Conservation (phyloP, 2,329 filamentous ascomycete species). For the Nemania bipapillata region DNA sequence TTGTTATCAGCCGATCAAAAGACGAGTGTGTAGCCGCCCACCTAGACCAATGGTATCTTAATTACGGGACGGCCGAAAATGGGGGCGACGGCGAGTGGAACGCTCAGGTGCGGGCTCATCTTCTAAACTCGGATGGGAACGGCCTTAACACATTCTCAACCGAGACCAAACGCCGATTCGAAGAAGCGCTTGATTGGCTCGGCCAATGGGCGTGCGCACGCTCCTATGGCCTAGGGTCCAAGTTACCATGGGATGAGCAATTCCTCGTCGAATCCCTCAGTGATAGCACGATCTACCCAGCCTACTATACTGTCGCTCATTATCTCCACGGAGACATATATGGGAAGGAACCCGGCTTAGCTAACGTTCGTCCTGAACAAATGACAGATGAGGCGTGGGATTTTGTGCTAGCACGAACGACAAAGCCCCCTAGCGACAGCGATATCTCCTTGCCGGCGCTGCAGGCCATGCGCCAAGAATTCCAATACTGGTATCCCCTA, state of each 20-base stretch:
- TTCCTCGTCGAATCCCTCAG: slow-evolving; percentile 18
- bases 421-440: too few relatives aligned
- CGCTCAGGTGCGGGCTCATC: slow-evolving; percentile 5
- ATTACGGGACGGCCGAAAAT: slow-evolving; percentile 77
- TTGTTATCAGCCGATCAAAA: slow-evolving; percentile 36
- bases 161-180: slow-evolving; percentile 16
- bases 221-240: slow-evolving; percentile 13
- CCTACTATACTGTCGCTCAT: slow-evolving; percentile 25
- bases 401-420: slow-evolving; percentile 81
- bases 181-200: slow-evolving; percentile 20
- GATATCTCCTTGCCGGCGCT: slow-evolving; percentile 79
- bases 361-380: too few relatives aligned
- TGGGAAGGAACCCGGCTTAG: too few relatives aligned
- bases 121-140: not conserved
- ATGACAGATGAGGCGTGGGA: slow-evolving; percentile 98
- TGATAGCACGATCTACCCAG: slow-evolving; percentile 24
- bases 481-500: slow-evolving; percentile 37
- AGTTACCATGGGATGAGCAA: slow-evolving; percentile 16
- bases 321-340: slow-evolving; percentile 20
- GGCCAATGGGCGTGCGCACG: slow-evolving; percentile 18
- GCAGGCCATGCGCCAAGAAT: slow-evolving; percentile 54
- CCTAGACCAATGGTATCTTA: slow-evolving; percentile 97
- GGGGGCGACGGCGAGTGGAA: slow-evolving; percentile 13
- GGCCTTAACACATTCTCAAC: slow-evolving; percentile 24
- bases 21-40: slow-evolving; percentile 94